phyloP scores from a whole-genome alignment of 768 basidiomycete species.

The Trametes meyenii region DNA sequence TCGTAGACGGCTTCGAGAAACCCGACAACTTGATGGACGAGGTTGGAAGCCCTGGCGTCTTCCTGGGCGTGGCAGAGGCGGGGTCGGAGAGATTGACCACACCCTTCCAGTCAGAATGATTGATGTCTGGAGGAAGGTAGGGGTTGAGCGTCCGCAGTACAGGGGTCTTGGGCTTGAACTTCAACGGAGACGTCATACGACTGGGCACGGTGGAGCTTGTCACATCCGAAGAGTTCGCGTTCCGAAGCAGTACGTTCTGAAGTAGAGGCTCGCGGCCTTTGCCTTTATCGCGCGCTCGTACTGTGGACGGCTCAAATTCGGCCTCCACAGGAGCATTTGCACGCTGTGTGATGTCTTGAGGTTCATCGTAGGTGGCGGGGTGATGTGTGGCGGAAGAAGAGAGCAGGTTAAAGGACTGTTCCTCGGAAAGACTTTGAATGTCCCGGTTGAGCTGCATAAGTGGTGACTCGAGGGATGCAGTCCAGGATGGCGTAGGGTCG shows the following conservation, averaged over 20 bases:
- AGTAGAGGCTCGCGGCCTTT: conserved; percentile 52
- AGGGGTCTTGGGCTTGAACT: conserved; percentile 63
- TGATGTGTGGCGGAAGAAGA: conserved; percentile 25
- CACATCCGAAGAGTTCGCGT: conserved; percentile 42
- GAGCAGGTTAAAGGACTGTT: conserved; percentile 37
- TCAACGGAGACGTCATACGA: conserved; percentile 50
- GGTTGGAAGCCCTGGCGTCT: conserved; percentile 25
- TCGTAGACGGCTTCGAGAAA: conserved; percentile 11
- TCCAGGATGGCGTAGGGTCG: conserved; percentile 66
- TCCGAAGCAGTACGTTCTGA: conserved; percentile 55
- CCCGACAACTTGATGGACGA: conserved; percentile 13
- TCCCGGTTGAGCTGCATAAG: conserved; percentile 67
- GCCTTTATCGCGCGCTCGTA: conserved; percentile 27
- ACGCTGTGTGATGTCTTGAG: conserved; percentile 31
- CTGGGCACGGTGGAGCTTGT: conserved; percentile 19
- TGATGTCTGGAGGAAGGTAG: conserved; percentile 55
- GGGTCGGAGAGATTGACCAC: conserved; percentile 72
- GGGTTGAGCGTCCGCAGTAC: conserved; percentile 58
- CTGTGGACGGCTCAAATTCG: neutral
- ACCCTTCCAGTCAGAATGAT: conserved; percentile 67
- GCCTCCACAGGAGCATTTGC: conserved; percentile 6
- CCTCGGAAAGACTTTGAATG: conserved; percentile 54
- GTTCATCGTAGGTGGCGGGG: conserved; percentile 29
- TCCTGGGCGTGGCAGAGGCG: conserved; percentile 48
- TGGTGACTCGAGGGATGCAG: conserved; percentile 74